phyloP scores from a whole-genome alignment of 164 flowering plant species.

The Macadamia integrifolia region DNA sequence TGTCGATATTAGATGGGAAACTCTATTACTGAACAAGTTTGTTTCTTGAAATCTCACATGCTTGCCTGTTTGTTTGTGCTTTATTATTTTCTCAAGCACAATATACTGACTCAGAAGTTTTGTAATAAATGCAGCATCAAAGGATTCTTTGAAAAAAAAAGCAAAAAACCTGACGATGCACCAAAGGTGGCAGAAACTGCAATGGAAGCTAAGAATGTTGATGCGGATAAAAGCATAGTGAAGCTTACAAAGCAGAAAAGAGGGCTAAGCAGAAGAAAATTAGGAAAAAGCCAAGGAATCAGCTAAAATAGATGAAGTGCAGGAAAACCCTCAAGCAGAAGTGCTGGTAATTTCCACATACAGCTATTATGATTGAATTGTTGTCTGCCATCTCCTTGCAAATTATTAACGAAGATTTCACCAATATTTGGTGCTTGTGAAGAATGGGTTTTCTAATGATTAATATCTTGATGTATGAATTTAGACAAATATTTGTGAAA shows the following conservation, averaged over 20 bases:
- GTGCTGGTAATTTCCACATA: slow-evolving; percentile 52
- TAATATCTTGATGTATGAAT: background rate
- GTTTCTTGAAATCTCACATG: background rate
- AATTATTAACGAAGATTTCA: too few species aligned
- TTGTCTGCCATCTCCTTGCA: too few species aligned
- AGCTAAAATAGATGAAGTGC: slow-evolving; percentile 28
- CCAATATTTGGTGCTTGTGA: background rate
- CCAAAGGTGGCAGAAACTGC: slow-evolving; percentile 29
- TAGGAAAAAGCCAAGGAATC: slow-evolving; percentile 57
- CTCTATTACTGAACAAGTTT: slow-evolving; percentile 58
- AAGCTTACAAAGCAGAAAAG: slow-evolving; percentile 70
- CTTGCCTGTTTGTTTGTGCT: background rate
- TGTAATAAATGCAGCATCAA: slow-evolving; percentile 30
- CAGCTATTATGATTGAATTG: background rate
- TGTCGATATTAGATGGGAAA: slow-evolving; percentile 65
- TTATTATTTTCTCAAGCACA: background rate
- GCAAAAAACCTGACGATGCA: slow-evolving; percentile 20
- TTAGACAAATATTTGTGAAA: too few species aligned
- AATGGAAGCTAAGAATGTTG: slow-evolving; percentile 22
- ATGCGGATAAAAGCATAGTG: slow-evolving; percentile 25
- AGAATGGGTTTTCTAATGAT: background rate
- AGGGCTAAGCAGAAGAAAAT: slow-evolving; percentile 72
- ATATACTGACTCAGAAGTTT: background rate
- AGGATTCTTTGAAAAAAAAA: slow-evolving; percentile 11
- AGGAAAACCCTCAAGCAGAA: slow-evolving; percentile 52